Conservation (phyloP, 129 eudicot species). For the Dittrichia graveolens region DNA sequence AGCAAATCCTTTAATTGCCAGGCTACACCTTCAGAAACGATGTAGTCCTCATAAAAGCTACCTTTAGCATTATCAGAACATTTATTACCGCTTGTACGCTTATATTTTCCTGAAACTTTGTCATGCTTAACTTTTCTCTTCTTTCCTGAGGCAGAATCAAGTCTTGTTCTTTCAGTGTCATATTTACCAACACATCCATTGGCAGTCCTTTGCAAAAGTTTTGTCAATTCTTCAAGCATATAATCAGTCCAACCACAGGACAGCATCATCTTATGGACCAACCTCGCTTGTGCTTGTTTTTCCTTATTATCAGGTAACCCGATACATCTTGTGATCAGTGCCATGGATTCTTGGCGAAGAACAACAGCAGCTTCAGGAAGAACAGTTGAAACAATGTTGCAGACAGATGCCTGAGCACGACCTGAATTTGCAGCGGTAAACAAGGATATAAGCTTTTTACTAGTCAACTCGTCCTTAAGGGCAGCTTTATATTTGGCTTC, state of each 20-base stretch:
- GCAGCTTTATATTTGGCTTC: constrained; percentile 42
- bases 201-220: constrained; percentile 59
- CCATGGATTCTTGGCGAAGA: constrained; percentile 69
- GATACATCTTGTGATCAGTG: constrained; percentile 51
- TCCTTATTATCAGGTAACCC: constrained; percentile 53
- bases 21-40: constrained; percentile 59
- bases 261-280: constrained; percentile 77
- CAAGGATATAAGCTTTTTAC: constrained; percentile 61
- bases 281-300: constrained; percentile 70
- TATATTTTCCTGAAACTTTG: constrained; percentile 44
- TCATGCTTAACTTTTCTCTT: constrained; percentile 50
- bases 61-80: constrained; percentile 26
- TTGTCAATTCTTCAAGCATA: constrained; percentile 60
- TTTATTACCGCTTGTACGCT: constrained; percentile 34
- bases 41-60: constrained; percentile 57
- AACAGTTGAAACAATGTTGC: constrained; percentile 56
- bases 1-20: constrained; percentile 96
- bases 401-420: constrained; percentile 69
- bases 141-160: constrained; percentile 39
- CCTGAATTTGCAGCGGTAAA: constrained; percentile 61
- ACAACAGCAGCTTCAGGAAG: constrained; percentile 54
- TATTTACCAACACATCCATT: constrained; percentile 45
- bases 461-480: constrained; percentile 59
- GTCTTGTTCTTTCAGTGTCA: constrained; percentile 44
- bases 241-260: constrained; percentile 69